phyloP scores from a whole-genome alignment of 1,284 basidiomycete genomes.

The Boletus sp. region DNA sequence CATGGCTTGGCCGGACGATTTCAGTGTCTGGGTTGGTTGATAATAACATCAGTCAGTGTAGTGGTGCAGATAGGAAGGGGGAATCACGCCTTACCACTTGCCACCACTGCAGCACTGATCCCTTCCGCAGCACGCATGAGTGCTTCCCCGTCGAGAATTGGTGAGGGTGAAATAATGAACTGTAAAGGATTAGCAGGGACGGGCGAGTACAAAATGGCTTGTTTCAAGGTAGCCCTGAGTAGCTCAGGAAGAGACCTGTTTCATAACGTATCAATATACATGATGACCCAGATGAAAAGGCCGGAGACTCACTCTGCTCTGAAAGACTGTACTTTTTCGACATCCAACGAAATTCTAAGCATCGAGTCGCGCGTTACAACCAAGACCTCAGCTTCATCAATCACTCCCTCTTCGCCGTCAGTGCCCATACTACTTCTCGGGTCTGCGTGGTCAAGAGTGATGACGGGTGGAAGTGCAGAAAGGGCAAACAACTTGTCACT shows the following conservation, averaged over 20 bases:
- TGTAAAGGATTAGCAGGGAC: conserved; percentile 74
- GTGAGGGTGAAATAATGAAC: conserved; percentile 79
- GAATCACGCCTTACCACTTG: conserved; percentile 54
- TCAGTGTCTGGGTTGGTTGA: conserved; percentile 56
- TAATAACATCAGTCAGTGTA: neutral
- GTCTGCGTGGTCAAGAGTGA: conserved; percentile 31
- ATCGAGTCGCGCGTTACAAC: conserved; percentile 68
- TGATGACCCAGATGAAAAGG: conserved; percentile 43
- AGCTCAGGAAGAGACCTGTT: conserved; percentile 63
- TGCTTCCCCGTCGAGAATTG: conserved; percentile 69
- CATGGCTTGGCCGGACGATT: conserved; percentile 76
- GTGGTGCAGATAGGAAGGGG: neutral
- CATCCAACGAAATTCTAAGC: conserved; percentile 65
- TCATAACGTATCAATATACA: conserved; percentile 38
- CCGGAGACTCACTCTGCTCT: conserved; percentile 55
- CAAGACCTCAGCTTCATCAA: conserved; percentile 53
- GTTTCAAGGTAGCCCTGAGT: conserved; percentile 84
- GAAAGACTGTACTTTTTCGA: conserved; percentile 62
- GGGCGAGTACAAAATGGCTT: conserved; percentile 74
- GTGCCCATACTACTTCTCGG: conserved; percentile 12
- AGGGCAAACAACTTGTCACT: conserved; percentile 73
- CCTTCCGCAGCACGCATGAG: conserved; percentile 81
- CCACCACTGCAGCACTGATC: conserved; percentile 74
- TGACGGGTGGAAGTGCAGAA: conserved; percentile 46
- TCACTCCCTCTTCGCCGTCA: conserved; percentile 24